Base-by-base conservation (phyloP, 1,139 yeast genomes). In the Pichia inconspicua region DNA sequence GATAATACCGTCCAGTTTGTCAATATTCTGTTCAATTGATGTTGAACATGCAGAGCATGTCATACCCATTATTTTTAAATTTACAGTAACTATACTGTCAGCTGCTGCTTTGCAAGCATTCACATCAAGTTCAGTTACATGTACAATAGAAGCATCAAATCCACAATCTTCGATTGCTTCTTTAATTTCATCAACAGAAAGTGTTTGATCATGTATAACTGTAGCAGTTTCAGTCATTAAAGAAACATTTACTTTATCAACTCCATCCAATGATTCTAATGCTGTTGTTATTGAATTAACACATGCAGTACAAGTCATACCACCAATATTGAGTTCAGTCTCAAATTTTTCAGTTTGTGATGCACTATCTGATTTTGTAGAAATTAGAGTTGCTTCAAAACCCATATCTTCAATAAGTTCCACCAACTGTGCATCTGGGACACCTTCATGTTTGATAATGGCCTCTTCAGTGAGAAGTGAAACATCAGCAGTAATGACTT, bases 221-320 rank as follows among this genome's bases (percentile, higher is more conserved):
- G 66, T 60, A 1, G 88, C 95, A 41, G 77, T 77, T 59, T 83
- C 89, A 0, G 95, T 85, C 28, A 84, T 71, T 25, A 85, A 69
- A 1, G 94, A 82, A 3, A 88, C 84, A 5, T 74, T 67, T 0
- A 73, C 88, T 15, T 60, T 58, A 3, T 47, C 41, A 4, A 80
- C 79, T 1, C 85, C 87, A 0, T 64, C 63, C 7, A 76, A 40
- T 0, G 61, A 57, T 48, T 73, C 70, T 25, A 87, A 65, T 2
- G 80, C 78, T 15, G 66, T 65, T 0, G 83, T 79, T 36, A 89
- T 77, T 0, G 90, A 69, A 2, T 80, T 72, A 2, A 81, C 78
- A 64, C 97, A 89, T 1, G 92, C 77, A 8, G 90, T 83, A 60
- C 96, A 89, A 9, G 96, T 87, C 96, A 89, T 89, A 2, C 96